Evolutionary conservation across 306 rosid species (phyloP).

Genomic region (Hippophae rhamnoides): DNA sequence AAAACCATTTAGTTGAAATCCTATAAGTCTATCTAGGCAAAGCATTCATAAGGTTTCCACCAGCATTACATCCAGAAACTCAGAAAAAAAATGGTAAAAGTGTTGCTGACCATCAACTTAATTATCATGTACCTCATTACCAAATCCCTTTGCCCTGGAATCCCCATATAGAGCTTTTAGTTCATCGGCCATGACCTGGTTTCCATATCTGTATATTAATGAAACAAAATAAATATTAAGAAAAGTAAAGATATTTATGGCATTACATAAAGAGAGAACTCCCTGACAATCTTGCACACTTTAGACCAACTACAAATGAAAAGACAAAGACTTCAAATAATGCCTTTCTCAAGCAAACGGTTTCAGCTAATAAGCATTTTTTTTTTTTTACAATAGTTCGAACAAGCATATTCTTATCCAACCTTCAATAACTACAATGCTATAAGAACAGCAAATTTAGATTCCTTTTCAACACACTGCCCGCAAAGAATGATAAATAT

Average conservation of each 20-base stretch:
- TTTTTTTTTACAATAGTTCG: no score
- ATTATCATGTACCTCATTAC: constrained; percentile 63
- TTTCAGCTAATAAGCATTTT: no score
- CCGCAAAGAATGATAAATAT: background rate
- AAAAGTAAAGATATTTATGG: background rate
- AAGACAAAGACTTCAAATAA: no score
- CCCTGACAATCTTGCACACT: background rate
- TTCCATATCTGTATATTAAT: constrained; percentile 60
- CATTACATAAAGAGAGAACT: background rate
- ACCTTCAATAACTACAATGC: no score
- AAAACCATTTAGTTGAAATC: background rate
- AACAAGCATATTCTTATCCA: no score
- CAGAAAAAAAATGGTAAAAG: background rate
- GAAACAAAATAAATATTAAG: constrained; percentile 7
- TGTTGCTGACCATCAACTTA: constrained; percentile 2
- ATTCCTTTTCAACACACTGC: background rate
- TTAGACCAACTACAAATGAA: no score
- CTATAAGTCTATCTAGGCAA: background rate
- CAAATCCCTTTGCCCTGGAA: constrained; percentile 85
- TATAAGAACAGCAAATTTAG: no score
- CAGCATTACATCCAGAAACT: constrained; percentile 4
- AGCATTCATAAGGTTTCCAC: background rate
- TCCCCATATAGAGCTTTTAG: constrained; percentile 60
- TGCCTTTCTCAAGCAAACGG: no score
- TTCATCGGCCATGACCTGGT: constrained; percentile 63